phyloP scores from a whole-genome alignment of 768 basidiomycete genomes.

The Epithele typhae region DNA sequence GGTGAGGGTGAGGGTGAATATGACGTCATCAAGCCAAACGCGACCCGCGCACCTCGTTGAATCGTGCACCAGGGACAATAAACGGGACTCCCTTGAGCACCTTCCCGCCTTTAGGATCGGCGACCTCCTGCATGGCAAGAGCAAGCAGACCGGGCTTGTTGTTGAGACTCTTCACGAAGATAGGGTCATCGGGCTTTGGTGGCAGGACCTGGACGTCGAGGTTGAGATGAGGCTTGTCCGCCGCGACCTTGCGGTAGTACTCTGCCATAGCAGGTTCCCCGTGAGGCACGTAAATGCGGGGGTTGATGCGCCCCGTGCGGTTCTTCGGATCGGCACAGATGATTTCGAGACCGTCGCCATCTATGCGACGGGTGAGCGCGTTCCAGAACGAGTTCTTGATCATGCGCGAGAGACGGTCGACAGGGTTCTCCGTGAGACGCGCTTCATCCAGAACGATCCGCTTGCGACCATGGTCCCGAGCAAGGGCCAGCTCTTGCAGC shows the following conservation, averaged over 20 bases:
- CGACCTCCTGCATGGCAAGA: conserved; percentile 90
- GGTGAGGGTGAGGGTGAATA: not conserved
- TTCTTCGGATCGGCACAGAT: conserved; percentile 99
- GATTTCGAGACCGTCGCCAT: conserved; percentile 94
- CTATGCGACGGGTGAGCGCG: conserved; percentile 92
- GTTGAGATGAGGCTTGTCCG: conserved; percentile 89
- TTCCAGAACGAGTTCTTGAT: conserved; percentile 99
- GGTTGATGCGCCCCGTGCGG: conserved; percentile 82
- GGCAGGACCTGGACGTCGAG: conserved; percentile 92
- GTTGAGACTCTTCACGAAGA: conserved; percentile 89
- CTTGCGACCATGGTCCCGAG: conserved; percentile 91
- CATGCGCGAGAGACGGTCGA: conserved; percentile 95
- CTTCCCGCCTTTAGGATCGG: conserved; percentile 72
- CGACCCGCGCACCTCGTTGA: conserved; percentile 70
- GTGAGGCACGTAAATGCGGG: conserved; percentile 92
- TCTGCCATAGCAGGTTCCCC: conserved; percentile 93
- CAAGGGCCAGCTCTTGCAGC: conserved; percentile 96
- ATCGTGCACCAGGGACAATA: conserved; percentile 92
- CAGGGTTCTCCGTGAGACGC: conserved; percentile 96
- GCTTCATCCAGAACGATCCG: conserved; percentile 98
- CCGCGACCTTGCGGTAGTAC: conserved; percentile 89
- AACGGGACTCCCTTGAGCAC: conserved; percentile 93
- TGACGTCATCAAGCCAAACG: too few species aligned
- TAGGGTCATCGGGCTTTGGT: conserved; percentile 77
- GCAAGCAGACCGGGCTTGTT: conserved; percentile 92